These are phyloP conservation scores for Oryza meridionalis DNA, from an alignment of 176 grass and related monocot genomes.

Conservation along the genomic window DNA sequence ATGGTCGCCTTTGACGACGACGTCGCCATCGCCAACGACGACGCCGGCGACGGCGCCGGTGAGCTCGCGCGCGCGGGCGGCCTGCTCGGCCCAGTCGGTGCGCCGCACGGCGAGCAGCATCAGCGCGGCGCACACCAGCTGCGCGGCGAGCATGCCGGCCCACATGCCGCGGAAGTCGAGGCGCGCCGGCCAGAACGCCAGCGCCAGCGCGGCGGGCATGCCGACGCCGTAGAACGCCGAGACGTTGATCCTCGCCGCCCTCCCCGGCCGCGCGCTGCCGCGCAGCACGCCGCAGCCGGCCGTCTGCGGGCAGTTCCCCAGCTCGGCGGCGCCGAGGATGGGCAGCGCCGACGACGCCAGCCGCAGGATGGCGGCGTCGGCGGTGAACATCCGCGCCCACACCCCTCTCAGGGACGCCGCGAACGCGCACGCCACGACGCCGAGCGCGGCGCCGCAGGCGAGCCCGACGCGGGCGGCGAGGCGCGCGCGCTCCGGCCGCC, in stretches of 20 bases:
- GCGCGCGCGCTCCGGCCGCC: conserved; percentile 58
- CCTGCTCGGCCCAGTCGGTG: conserved; percentile 68
- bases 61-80: conserved; percentile 50
- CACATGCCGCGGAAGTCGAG: conserved; percentile 79
- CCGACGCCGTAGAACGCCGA: conserved; percentile 74
- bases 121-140: conserved; percentile 67
- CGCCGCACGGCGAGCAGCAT: conserved; percentile 61
- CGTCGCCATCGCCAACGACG: conserved; percentile 7
- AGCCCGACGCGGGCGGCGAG: conserved; percentile 59
- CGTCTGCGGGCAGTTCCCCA: conserved; percentile 92
- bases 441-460: conserved; percentile 48
- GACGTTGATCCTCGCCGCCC: conserved; percentile 69
- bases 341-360: conserved; percentile 68
- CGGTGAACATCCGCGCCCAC: conserved; percentile 79
- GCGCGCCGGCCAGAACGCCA: conserved; percentile 62
- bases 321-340: conserved; percentile 76
- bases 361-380: conserved; percentile 48
- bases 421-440: conserved; percentile 56
- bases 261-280: conserved; percentile 61
- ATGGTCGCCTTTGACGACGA: conserved; percentile 22
- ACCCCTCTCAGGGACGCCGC: conserved; percentile 54
- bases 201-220: conserved; percentile 73
- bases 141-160: conserved; percentile 79
- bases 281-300: conserved; percentile 83
- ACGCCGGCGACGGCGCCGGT: conserved; percentile 27